These are phyloP conservation scores for Aspergillus bertholletiae DNA, from an alignment of 495 filamentous ascomycete species.

Conservation along the genomic window DNA sequence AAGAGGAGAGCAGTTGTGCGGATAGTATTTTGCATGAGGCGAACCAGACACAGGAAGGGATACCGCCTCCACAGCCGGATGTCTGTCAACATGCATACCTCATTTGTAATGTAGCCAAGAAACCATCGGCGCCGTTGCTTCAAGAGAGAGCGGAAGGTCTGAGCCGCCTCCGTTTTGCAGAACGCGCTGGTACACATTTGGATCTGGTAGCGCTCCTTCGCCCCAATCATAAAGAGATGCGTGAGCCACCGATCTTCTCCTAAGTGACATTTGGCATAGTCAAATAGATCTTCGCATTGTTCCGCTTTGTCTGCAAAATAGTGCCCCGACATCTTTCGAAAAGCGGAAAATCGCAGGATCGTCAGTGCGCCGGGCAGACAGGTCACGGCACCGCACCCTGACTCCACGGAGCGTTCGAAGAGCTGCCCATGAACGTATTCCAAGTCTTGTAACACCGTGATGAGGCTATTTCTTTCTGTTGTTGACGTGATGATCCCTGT, in stretches of 20 bases:
- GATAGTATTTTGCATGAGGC: constrained; percentile 96
- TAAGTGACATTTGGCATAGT: constrained; percentile 92
- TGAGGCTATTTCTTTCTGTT: constrained; percentile 80
- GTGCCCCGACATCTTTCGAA: constrained; percentile 95
- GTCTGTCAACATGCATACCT: constrained; percentile 98
- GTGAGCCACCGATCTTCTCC: constrained; percentile 98
- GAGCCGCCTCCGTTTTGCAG: constrained; percentile 97
- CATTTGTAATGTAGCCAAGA: constrained; percentile 96
- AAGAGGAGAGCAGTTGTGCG: constrained; percentile 93
- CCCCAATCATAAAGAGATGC: constrained; percentile 98
- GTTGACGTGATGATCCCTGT: constrained; percentile 97
- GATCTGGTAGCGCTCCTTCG: constrained; percentile 88
- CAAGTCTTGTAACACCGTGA: constrained; percentile 95
- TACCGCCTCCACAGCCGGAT: constrained; percentile 87
- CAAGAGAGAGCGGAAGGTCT: constrained; percentile 78
- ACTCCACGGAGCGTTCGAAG: constrained; percentile 95
- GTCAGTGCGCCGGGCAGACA: constrained; percentile 94
- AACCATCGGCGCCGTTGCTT: constrained; percentile 98
- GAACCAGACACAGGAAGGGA: constrained; percentile 80
- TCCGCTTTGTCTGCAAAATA: constrained; percentile 98
- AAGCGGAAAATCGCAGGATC: constrained; percentile 93
- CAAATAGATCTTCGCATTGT: constrained; percentile 93
- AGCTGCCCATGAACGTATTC: constrained; percentile 98
- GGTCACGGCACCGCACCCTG: constrained; percentile 90
- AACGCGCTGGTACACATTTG: constrained; percentile 97